phyloP scores from a whole-genome alignment of 108 stramenopile species.

The Hondaea fermentalgiana region DNA sequence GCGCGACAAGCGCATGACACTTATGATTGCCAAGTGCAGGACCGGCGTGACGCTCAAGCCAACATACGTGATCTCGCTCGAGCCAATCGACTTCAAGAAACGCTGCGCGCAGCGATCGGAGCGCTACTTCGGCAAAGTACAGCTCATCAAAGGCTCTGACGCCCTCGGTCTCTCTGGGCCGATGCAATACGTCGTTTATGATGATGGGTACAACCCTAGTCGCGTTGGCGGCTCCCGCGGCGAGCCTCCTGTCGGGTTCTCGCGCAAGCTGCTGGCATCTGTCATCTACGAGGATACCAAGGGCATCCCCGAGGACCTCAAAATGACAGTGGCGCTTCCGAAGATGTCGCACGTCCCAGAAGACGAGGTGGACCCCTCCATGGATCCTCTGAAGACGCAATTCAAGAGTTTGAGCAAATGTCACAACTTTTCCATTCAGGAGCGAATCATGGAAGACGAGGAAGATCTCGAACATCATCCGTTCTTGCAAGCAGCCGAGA shows the following conservation, averaged over 20 bases:
- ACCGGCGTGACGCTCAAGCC: background rate
- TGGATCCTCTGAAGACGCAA: background rate
- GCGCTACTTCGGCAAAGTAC: background rate
- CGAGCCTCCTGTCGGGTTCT: background rate
- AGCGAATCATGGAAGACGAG: background rate
- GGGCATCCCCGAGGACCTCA: background rate
- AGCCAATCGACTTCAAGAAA: background rate
- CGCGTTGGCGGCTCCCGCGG: background rate
- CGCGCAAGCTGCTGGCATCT: background rate
- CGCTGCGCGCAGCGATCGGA: background rate
- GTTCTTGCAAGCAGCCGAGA: background rate
- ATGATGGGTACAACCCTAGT: background rate
- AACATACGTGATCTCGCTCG: background rate
- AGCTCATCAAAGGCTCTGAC: background rate
- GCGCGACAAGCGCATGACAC: slow-evolving; percentile 9
- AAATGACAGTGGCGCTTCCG: background rate
- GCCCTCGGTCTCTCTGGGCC: background rate
- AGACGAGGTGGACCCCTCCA: background rate
- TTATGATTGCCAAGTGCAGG: slow-evolving; percentile 8
- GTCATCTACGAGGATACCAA: background rate
- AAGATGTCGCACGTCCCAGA: background rate
- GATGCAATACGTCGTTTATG: background rate
- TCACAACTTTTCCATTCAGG: background rate
- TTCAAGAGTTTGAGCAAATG: background rate
- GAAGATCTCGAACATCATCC: background rate